phyloP scores from a whole-genome alignment of 1,284 basidiomycete genomes.

The Sporisorium iseilematis-ciliati region DNA sequence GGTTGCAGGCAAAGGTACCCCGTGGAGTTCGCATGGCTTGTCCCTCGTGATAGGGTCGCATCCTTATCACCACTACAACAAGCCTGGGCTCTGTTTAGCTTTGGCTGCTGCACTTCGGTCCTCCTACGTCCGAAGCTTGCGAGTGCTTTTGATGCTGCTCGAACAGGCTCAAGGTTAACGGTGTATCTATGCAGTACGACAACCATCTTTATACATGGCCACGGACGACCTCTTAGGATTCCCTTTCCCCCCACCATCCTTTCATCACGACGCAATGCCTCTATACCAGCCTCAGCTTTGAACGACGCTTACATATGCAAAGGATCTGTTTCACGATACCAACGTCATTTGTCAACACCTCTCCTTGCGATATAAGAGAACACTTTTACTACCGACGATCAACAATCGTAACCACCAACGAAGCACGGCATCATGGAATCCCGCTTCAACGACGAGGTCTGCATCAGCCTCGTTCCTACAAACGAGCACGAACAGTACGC shows the following conservation, averaged over 20 bases:
- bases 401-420: neutral
- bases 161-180: neutral
- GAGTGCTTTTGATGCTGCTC: neutral
- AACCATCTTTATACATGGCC: no score
- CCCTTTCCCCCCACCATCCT: no score
- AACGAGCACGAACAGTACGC: conserved; percentile 5
- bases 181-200: no score
- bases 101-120: no score
- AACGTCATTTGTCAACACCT: no score
- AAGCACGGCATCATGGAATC: conserved; percentile 15
- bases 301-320: no score
- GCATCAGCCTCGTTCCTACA: conserved; percentile 13
- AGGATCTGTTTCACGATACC: no score
- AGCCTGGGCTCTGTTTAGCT: neutral
- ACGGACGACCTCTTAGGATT: no score
- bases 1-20: neutral
- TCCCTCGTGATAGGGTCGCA: neutral
- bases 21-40: no score
- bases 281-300: no score
- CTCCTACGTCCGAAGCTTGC: neutral
- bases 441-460: conserved; percentile 31
- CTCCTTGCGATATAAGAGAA: no score
- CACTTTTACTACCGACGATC: neutral
- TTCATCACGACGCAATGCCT: no score
- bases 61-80: neutral